Percentiles rank a stretch among this genome's conserved stretches.
Evolutionary conservation across 352 stramenopile genomes (phyloP).

Genomic region (Elongisporangium undulatum): DNA sequence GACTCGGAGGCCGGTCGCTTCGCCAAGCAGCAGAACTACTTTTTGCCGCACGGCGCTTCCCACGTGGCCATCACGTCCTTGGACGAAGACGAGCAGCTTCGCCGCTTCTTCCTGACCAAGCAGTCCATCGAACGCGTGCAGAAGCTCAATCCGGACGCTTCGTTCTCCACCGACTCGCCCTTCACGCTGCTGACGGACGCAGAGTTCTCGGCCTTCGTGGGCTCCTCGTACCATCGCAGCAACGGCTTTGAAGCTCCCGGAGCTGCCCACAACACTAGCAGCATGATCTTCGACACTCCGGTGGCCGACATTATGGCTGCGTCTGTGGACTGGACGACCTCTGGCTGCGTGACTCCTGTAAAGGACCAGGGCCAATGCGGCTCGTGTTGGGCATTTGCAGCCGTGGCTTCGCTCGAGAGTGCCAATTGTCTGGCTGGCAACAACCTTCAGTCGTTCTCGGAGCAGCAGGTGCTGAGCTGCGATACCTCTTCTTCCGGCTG

Average conservation of each 20-base stretch:
- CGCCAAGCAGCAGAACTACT: slow-evolving; percentile 44
- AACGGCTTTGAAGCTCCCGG: no score
- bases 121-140: slow-evolving; percentile 25
- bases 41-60: slow-evolving; percentile 2
- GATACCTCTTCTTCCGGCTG: slow-evolving; percentile 83
- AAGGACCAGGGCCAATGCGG: slow-evolving; percentile 97
- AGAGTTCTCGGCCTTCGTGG: slow-evolving; percentile 40
- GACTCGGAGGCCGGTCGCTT: slow-evolving; percentile 35
- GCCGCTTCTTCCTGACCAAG: slow-evolving; percentile 50
- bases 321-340: slow-evolving; percentile 55
- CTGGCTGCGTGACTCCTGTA: slow-evolving; percentile 54
- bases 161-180: slow-evolving; percentile 44
- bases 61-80: background rate
- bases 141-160: slow-evolving; percentile 31
- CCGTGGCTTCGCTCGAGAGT: slow-evolving; percentile 89
- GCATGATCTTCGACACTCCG: no score
- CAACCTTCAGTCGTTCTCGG: slow-evolving; percentile 79
- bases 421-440: slow-evolving; percentile 79
- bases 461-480: slow-evolving; percentile 93
- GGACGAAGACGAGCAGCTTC: slow-evolving; percentile 24
- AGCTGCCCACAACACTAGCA: no score
- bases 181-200: slow-evolving; percentile 54
- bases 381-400: slow-evolving; percentile 98
- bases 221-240: slow-evolving; percentile 14
- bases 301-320: no score